A percentile compares a stretch with the other conserved stretches of the same genome.
Conservation (phyloP, 2,329 filamentous ascomycete species). For the Trichoderma endophyticum region DNA sequence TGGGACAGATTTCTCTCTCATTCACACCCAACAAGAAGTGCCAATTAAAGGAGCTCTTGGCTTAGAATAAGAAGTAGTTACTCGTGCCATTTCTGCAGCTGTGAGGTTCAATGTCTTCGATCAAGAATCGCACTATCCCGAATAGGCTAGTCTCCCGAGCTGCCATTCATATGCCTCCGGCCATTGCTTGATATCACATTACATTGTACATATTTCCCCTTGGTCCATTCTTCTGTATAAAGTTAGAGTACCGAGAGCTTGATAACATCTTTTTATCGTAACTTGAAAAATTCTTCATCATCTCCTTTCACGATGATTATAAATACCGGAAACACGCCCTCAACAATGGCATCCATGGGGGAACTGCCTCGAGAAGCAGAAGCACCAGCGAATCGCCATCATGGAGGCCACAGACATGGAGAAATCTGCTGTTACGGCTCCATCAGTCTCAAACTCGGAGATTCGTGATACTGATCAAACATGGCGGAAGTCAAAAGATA, state of each 20-base stretch:
- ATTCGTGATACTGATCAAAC: background rate
- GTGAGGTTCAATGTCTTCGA: background rate
- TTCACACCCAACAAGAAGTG: background rate
- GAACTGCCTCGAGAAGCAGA: background rate
- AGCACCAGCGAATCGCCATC: background rate
- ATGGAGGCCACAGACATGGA: background rate
- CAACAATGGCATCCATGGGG: background rate
- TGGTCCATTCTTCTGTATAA: background rate
- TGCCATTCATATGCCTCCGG: background rate
- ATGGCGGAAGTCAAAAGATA: background rate
- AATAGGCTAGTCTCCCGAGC: constrained; percentile 3
- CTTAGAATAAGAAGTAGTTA: background rate
- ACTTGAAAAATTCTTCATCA: background rate
- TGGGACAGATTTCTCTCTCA: background rate
- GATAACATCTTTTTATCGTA: background rate
- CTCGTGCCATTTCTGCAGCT: background rate
- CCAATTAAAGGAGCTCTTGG: background rate
- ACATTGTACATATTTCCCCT: background rate
- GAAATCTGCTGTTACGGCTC: background rate
- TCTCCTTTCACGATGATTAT: background rate
- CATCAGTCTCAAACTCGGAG: background rate
- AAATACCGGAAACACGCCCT: background rate
- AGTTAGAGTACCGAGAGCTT: background rate
- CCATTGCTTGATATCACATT: background rate
- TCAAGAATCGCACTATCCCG: background rate